phyloP scores from a whole-genome alignment of 139 green algal genomes.

The Chlorella sp. region DNA sequence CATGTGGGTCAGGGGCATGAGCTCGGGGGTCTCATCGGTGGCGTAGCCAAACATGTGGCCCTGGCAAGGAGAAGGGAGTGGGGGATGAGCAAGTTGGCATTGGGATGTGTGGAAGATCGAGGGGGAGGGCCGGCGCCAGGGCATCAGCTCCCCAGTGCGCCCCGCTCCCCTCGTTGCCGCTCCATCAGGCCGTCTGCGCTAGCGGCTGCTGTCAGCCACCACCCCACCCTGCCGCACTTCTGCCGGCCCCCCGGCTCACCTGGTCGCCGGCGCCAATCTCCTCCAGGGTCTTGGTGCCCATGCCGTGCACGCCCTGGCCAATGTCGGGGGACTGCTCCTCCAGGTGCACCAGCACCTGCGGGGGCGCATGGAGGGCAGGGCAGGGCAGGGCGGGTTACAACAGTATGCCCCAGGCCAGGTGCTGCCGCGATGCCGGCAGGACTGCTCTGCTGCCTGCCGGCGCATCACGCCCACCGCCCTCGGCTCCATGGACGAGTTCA shows the following conservation, averaged over 20 bases:
- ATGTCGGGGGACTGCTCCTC: slow-evolving; percentile 99
- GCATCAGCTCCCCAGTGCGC: neutral
- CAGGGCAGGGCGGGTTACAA: neutral
- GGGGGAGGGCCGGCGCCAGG: neutral
- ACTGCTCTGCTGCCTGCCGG: too few relatives aligned
- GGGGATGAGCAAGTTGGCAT: too few relatives aligned
- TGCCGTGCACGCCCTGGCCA: slow-evolving; percentile 97
- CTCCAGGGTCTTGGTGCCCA: slow-evolving; percentile 99
- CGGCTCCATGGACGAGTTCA: too few relatives aligned
- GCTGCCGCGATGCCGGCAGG: neutral
- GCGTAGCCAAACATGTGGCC: slow-evolving; percentile 99
- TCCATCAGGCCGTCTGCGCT: neutral
- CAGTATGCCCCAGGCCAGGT: neutral
- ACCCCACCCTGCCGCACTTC: too few relatives aligned
- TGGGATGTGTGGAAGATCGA: too few relatives aligned
- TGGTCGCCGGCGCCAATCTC: slow-evolving; percentile 99
- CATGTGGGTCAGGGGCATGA: slow-evolving; percentile 99
- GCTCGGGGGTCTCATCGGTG: slow-evolving; percentile 97
- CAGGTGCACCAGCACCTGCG: slow-evolving; percentile 92
- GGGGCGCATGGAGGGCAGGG: neutral
- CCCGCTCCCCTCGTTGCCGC: neutral
- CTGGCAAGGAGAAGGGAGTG: slow-evolving; percentile 3
- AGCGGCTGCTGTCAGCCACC: neutral
- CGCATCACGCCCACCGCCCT: too few relatives aligned
- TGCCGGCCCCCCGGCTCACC: neutral